These are phyloP conservation scores for Geotrichum bryndzae DNA, from an alignment of 1,139 yeast genomes.

Conservation along the genomic window DNA sequence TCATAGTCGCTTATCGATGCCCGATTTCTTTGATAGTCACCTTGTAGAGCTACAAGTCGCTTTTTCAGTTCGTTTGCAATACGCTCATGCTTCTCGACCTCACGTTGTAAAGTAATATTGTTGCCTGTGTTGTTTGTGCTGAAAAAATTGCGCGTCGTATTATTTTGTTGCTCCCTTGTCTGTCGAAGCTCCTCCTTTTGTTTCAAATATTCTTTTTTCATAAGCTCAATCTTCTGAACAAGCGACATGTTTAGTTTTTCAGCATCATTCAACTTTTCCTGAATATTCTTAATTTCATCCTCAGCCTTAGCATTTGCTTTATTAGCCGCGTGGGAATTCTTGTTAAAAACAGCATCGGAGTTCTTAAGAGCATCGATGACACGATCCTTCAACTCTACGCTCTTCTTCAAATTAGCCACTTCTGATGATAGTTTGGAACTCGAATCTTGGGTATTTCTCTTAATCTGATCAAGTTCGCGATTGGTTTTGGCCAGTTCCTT, in stretches of 20 bases:
- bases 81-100: background rate
- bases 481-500: background rate
- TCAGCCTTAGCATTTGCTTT: background rate
- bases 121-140: background rate
- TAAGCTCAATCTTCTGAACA: constrained; percentile 7
- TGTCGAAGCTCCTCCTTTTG: constrained; percentile 1
- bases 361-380: constrained; percentile 8
- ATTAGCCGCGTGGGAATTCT: background rate
- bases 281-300: background rate
- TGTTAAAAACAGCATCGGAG: background rate
- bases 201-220: constrained; percentile 8
- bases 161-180: background rate
- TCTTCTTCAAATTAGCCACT: background rate
- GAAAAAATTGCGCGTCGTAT: background rate
- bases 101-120: background rate
- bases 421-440: background rate
- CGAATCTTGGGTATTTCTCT: background rate
- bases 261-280: constrained; percentile 4
- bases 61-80: background rate
- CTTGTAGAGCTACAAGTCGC: background rate
- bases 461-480: background rate
- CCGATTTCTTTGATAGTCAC: background rate
- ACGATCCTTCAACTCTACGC: constrained; percentile 7
- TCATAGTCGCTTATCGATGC: background rate
- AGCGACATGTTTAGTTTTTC: constrained; percentile 4